phyloP scores from a whole-genome alignment of 164 flowering plant genomes.

The Warburgia ugandensis region DNA sequence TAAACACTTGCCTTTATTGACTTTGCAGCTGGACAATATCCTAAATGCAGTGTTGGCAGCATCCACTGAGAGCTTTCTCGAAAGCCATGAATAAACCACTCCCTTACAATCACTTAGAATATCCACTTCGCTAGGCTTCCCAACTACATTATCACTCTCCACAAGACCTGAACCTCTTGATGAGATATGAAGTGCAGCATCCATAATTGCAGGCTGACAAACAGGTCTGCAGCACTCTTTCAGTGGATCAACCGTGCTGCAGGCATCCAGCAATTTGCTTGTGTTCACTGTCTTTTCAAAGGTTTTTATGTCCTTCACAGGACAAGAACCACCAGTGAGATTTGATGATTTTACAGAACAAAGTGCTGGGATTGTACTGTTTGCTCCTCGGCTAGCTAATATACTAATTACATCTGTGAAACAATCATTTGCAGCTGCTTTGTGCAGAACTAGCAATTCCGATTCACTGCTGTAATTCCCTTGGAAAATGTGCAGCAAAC shows the following conservation, averaged over 20 bases:
- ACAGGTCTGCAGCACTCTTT: conserved; percentile 93
- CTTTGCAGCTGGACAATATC: conserved; percentile 81
- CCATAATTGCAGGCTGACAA: conserved; percentile 81
- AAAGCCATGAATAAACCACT: conserved; percentile 83
- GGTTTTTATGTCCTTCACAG: conserved; percentile 55
- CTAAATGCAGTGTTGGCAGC: conserved; percentile 78
- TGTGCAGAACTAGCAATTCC: conserved; percentile 51
- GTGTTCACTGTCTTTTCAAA: conserved; percentile 81
- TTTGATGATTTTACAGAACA: conserved; percentile 70
- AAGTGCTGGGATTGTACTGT: conserved; percentile 45
- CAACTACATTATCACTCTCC: conserved; percentile 28
- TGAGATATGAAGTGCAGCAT: conserved; percentile 79
- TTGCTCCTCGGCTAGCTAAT: conserved; percentile 78
- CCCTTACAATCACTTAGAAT: conserved; percentile 76
- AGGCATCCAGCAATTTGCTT: conserved; percentile 77
- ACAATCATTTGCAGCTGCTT: conserved; percentile 68
- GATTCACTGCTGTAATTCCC: conserved; percentile 48
- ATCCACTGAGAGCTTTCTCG: conserved; percentile 67
- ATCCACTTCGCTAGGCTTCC: conserved; percentile 31
- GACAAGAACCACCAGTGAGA: conserved; percentile 93
- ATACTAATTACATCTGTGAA: conserved; percentile 78
- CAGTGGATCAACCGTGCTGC: conserved; percentile 76
- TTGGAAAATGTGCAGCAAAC: conserved; percentile 80
- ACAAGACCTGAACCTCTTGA: conserved; percentile 25
- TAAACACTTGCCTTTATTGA: conserved; percentile 92